A percentile compares a stretch with the other conserved stretches of the same genome.
phyloP scores from a whole-genome alignment of 1,284 basidiomycete species.

The Trichosporon sp. region DNA sequence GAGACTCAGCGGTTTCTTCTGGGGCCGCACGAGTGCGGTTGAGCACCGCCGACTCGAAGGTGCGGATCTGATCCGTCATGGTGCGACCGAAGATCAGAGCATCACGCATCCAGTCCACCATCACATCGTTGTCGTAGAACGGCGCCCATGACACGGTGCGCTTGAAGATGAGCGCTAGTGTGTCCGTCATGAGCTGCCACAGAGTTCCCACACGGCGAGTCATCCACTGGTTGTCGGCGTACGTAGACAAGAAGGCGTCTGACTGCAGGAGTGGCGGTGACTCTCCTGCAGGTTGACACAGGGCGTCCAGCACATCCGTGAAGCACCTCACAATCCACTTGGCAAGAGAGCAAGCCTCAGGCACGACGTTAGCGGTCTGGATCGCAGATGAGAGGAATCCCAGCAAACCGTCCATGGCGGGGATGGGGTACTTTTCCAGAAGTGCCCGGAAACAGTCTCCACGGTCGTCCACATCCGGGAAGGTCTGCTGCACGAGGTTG shows the following conservation, averaged over 20 bases:
- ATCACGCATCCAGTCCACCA: constrained; percentile 96
- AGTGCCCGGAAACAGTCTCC: constrained; percentile 77
- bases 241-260: constrained; percentile 51
- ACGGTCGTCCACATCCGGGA: constrained; percentile 79
- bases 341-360: constrained; percentile 79
- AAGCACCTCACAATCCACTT: constrained; percentile 84
- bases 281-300: constrained; percentile 63
- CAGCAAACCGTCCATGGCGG: constrained; percentile 65
- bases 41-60: constrained; percentile 67
- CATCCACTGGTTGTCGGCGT: constrained; percentile 34
- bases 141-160: constrained; percentile 74
- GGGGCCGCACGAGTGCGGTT: constrained; percentile 39
- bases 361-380: constrained; percentile 59
- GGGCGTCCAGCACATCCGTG: constrained; percentile 80
- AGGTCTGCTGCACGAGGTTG: constrained; percentile 70
- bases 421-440: constrained; percentile 61
- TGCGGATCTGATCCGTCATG: constrained; percentile 69
- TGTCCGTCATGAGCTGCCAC: constrained; percentile 76
- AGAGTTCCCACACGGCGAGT: constrained; percentile 62
- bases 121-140: constrained; percentile 71
- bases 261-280: constrained; percentile 38
- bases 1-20: constrained; percentile 30
- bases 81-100: constrained; percentile 85
- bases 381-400: constrained; percentile 64
- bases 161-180: constrained; percentile 76